These are phyloP conservation scores for Debaryomycetaceae sp. DNA, from an alignment of 1,139 yeast species.

Conservation along the genomic window DNA sequence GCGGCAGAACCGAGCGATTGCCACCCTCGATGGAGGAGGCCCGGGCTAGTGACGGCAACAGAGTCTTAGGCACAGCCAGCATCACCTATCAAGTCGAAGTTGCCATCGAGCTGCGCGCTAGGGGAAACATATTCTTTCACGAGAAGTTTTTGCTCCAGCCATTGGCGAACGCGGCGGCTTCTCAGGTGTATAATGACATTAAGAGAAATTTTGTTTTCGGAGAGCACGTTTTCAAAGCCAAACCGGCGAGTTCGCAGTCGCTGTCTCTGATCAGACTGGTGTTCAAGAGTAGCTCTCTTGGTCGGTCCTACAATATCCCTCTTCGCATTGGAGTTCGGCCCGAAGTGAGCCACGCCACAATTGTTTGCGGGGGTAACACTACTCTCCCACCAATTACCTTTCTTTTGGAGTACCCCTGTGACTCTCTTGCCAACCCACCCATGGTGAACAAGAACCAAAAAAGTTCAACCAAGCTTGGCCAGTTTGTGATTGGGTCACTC, in stretches of 20 bases:
- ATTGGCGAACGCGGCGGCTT: conserved; percentile 2
- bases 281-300: conserved; percentile 2
- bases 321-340: conserved; percentile 6
- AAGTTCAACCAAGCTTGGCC: conserved; percentile 6
- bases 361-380: conserved; percentile 5
- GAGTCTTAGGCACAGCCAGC: conserved; percentile 5
- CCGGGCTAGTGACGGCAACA: background rate
- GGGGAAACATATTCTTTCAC: conserved; percentile 7
- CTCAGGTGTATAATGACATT: conserved; percentile 3
- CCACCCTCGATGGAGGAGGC: conserved; percentile 8
- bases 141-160: conserved; percentile 9
- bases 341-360: conserved; percentile 1
- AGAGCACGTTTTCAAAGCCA: conserved; percentile 4
- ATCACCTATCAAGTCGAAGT: conserved; percentile 9
- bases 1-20: conserved; percentile 4
- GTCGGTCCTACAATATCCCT: conserved; percentile 5
- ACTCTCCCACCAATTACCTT: conserved; percentile 6
- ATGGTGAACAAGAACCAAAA: conserved; percentile 1
- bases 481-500: conserved; percentile 6
- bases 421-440: conserved; percentile 4
- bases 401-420: conserved; percentile 4
- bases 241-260: conserved; percentile 3
- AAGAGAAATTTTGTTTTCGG: conserved; percentile 6
- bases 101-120: conserved; percentile 5
- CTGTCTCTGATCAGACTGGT: conserved; percentile 6